Conservation (phyloP, 164 flowering plant species). For the Sedum album region DNA sequence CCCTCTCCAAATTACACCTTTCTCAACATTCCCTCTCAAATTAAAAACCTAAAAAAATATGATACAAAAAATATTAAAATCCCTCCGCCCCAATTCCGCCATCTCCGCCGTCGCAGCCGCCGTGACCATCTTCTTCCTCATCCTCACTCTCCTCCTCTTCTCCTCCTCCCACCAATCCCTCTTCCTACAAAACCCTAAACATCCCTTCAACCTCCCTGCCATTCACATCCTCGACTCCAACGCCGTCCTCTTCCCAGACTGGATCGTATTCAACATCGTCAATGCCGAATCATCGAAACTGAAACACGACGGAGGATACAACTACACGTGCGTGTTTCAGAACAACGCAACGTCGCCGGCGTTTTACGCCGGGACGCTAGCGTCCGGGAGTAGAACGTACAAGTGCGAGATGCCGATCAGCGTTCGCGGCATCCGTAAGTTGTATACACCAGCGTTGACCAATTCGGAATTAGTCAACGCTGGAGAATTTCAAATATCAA, state of each 20-base stretch:
- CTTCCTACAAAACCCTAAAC: neutral
- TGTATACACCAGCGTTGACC: slow-evolving; percentile 32
- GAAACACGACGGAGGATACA: neutral
- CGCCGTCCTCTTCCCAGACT: slow-evolving; percentile 57
- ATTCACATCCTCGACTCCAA: slow-evolving; percentile 12
- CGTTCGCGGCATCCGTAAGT: slow-evolving; percentile 35
- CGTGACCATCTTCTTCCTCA: slow-evolving; percentile 14
- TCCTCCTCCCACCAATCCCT: slow-evolving; percentile 14
- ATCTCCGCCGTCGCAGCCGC: neutral
- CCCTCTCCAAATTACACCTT: neutral
- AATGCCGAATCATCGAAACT: slow-evolving; percentile 13
- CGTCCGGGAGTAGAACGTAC: slow-evolving; percentile 25
- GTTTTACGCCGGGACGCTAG: slow-evolving; percentile 28
- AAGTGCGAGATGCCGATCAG: slow-evolving; percentile 46
- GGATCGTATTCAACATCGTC: slow-evolving; percentile 56
- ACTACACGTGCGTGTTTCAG: slow-evolving; percentile 37
- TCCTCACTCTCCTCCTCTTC: slow-evolving; percentile 12
- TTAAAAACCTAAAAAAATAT: neutral
- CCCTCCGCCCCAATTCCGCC: neutral
- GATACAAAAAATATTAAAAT: slow-evolving; percentile 11
- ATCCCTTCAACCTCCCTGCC: neutral
- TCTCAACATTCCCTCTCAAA: neutral
- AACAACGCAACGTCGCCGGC: slow-evolving; percentile 51
- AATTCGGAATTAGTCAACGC: neutral
- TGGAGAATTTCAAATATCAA: neutral